Evolutionary conservation across 805 yeast species (phyloP), one percentile per base, ranked within the genome.

Genomic region (Yarrowia alimentaria): DNA sequence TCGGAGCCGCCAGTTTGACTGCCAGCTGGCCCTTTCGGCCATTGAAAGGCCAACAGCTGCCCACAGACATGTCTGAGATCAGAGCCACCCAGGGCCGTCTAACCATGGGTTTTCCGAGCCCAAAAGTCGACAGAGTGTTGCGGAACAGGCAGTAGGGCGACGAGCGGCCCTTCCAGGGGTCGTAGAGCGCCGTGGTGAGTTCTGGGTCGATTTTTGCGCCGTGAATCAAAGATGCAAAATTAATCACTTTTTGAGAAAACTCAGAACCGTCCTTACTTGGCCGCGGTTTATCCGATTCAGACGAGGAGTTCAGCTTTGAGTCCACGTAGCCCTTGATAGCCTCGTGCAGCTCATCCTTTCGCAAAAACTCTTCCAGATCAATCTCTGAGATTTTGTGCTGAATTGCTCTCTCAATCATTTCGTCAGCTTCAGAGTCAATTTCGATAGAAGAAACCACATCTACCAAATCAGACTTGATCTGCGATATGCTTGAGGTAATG

Each of bases 11-110:
- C 20, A 65, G 53, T 12, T 43, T 32, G 22, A 65, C 53, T 1
- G 61, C 67, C 17, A 65, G 53, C 3, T 29, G 49, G 11, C 68
- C 69, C 8, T 42, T 19, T 8, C 51, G 32, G 2, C 69, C 69
- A 6, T 55, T 49, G 43, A 65, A 61, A 16, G 68, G 63, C 69
- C 69, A 65, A 56, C 69, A 65, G 20, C 52, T 53, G 2, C 65
- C 68, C 5, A 54, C 50, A n/a, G 57, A 51, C 7, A 54, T 32
- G 8, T 57, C 59, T 1, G 55, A 35, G 9, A 35, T 28, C 10
- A 63, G 55, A 9, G 61, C 62, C 14, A 52, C 54, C 21, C 42
- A 58, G 4, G 59, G 57, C 5, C 47, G 19, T 34, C 55, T 32
- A 2, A 56, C 34, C 7, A 32, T 34, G 11, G 52, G 32, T 22